Percentiles rank a stretch among this genome's conserved stretches.
Conservation (phyloP, 1,284 basidiomycete genomes). For the Takashimella tepidaria region DNA sequence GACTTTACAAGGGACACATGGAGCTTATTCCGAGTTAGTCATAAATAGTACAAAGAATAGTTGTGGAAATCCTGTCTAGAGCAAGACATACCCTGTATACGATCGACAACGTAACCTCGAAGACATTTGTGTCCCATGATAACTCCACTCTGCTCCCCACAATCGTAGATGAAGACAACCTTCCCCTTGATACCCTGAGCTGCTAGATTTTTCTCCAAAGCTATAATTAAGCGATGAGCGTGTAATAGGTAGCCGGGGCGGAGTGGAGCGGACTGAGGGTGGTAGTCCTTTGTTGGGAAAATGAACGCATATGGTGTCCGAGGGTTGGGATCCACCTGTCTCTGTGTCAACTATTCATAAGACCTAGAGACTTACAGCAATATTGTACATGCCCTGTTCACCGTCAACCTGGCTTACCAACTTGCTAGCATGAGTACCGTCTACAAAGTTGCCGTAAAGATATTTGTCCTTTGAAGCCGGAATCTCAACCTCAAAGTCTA, state of each 20-base stretch:
- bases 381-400: conserved; percentile 5
- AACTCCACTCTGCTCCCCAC: conserved; percentile 7
- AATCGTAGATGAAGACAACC: conserved; percentile 9
- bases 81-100: neutral
- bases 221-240: conserved; percentile 6
- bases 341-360: neutral
- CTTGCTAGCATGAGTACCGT: conserved; percentile 1
- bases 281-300: conserved; percentile 7
- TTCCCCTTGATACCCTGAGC: neutral
- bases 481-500: neutral
- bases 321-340: neutral
- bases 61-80: no score
- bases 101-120: conserved; percentile 1
- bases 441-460: conserved; percentile 3
- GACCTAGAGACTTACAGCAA: conserved; percentile 6
- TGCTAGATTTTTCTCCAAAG: conserved; percentile 4
- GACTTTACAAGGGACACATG: neutral
- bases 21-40: no score
- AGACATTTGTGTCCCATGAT: conserved; percentile 8
- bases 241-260: conserved; percentile 6
- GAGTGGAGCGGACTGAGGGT: conserved; percentile 6
- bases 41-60: no score
- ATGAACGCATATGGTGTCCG: neutral
- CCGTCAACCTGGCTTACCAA: conserved; percentile 4
- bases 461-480: neutral